A percentile compares a stretch with the other conserved stretches of the same genome.
These are phyloP conservation scores for Phylloporus arenicola DNA, from an alignment of 768 basidiomycete genomes.

Conservation along the genomic window DNA sequence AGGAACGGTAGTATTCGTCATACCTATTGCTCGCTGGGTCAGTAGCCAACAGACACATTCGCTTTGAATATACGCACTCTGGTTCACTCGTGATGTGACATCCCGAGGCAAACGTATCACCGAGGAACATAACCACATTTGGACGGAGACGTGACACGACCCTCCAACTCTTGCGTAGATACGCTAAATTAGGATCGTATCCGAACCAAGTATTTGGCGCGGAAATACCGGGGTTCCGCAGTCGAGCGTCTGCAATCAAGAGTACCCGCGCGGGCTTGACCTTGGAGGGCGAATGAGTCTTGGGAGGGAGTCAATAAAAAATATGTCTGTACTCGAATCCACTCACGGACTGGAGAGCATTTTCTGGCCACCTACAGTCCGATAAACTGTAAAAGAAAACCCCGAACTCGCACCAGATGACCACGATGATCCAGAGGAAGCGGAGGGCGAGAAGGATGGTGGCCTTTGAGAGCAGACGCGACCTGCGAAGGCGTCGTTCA, in stretches of 20 bases:
- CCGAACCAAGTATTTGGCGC: slow-evolving; percentile 35
- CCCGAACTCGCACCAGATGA: slow-evolving; percentile 65
- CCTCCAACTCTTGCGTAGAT: slow-evolving; percentile 68
- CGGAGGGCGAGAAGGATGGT: slow-evolving; percentile 41
- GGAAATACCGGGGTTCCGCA: slow-evolving; percentile 37
- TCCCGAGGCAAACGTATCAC: slow-evolving; percentile 70
- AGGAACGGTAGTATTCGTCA: slow-evolving; percentile 50
- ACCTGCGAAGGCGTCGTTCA: slow-evolving; percentile 24
- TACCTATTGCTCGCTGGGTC: slow-evolving; percentile 43
- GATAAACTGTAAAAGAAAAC: slow-evolving; percentile 54
- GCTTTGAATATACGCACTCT: slow-evolving; percentile 43
- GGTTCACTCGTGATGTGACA: slow-evolving; percentile 44
- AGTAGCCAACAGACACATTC: neutral
- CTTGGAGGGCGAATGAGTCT: slow-evolving; percentile 11
- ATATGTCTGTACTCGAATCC: neutral
- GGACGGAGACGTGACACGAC: slow-evolving; percentile 53
- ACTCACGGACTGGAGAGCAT: slow-evolving; percentile 26
- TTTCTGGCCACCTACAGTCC: slow-evolving; percentile 55
- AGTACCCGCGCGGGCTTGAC: slow-evolving; percentile 50
- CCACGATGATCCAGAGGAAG: slow-evolving; percentile 47
- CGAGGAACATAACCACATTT: slow-evolving; percentile 66
- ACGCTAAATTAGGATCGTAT: slow-evolving; percentile 46
- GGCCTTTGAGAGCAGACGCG: slow-evolving; percentile 25
- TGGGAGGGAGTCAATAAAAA: slow-evolving; percentile 3
- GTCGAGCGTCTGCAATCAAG: slow-evolving; percentile 65